Base-by-base conservation (phyloP, 2,329 filamentous ascomycete species). In the Lithohypha guttulata region DNA sequence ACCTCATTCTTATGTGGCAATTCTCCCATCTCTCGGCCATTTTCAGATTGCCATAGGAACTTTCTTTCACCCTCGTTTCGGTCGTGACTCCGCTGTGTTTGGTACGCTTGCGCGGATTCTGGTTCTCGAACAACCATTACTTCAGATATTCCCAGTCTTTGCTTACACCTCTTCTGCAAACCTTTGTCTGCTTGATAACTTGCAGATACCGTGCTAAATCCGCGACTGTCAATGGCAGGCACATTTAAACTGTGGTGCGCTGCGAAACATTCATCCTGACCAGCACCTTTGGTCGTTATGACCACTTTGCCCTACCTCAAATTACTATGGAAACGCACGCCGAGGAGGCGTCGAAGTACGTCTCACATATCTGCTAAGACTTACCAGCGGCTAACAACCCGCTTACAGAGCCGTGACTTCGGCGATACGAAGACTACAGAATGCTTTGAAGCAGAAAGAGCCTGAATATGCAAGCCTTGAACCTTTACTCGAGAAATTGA, bases 271-370 rank as follows among this genome's bases (percentile, higher is more conserved):
- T 44, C 38, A 26, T 50, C 48, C 17, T 51, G 43, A 51, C 46
- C 45, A 34, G 22, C 32, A 35, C 35, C 20, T 13, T 27, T 38
- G 46, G 47, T 48, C 49, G 47, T 41, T 29, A 51, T 51, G 49
- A 50, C 45, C 47, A 42, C 29, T 45, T 34, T 30, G 30, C 34
- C 22, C 26, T 31, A 34, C 31, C 23, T 41, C 26, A 28, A 35
- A 15, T 39, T 36, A 46, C 31, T 44, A 51, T 51, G 49, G 47
- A 51, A 50, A 43, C 48, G 32, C 36, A 43, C 44, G 37, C 42
- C 47, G 59, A 68, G 56, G 61, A 69, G 58, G 63, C 67, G 55
- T 70, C 68, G 64, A 63, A 65, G 73, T 75, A 55, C 55, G 64
- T 62, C 25, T 13, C 21, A n/a, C 14, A 17, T 6, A 21, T 4